Percentiles rank a stretch among this genome's conserved stretches.
phyloP scores from a whole-genome alignment of 345 rosid species.

The Rhodamnia argentea region DNA sequence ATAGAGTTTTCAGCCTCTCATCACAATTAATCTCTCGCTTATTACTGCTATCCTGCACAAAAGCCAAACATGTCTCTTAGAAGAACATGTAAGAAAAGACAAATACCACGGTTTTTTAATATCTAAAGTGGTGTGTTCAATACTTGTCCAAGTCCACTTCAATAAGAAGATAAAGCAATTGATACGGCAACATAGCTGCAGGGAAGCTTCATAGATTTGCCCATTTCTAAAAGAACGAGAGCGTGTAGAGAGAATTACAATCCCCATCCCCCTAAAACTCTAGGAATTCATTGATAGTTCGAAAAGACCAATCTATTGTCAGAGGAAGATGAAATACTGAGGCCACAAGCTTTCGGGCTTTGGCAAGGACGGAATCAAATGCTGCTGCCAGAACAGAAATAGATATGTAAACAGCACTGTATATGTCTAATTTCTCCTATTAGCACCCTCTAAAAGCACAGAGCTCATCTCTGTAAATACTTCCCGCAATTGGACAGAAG shows the following conservation, averaged over 20 bases:
- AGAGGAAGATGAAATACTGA: background rate
- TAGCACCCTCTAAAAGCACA: background rate
- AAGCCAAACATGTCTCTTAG: background rate
- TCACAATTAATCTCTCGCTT: constrained; percentile 71
- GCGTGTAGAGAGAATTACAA: no score
- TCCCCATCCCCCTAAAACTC: no score
- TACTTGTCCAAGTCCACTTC: background rate
- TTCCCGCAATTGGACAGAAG: background rate
- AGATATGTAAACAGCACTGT: background rate
- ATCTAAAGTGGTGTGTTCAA: background rate
- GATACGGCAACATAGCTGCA: background rate
- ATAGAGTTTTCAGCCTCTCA: constrained; percentile 61
- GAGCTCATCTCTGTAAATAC: background rate
- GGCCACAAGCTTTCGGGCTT: background rate
- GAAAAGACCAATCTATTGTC: background rate
- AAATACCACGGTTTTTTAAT: background rate
- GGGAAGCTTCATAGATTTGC: background rate
- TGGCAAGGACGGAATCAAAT: background rate
- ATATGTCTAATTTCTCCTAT: background rate
- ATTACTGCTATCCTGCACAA: constrained; percentile 57
- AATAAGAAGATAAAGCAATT: background rate
- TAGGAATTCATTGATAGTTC: no score
- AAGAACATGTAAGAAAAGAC: background rate
- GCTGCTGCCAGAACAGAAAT: background rate
- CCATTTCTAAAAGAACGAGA: background rate